Percentiles rank a stretch among this genome's conserved stretches.
Evolutionary conservation across 2,329 filamentous ascomycete genomes (phyloP).

Genomic region (Tothia fuscella): DNA sequence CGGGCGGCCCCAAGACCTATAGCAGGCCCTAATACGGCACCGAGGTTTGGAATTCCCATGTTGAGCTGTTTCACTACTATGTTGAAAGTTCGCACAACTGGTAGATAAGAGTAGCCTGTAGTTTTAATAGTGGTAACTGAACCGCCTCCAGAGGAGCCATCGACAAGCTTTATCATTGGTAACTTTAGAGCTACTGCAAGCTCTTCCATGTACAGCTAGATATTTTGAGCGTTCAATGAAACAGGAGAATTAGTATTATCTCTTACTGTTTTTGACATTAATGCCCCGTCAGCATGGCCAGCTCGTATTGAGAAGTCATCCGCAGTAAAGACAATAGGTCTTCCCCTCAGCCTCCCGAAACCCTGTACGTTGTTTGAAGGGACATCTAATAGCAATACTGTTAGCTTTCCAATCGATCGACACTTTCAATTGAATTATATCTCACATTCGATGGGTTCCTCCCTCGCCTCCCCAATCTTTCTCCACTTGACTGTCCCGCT

Average conservation of each 20-base stretch:
- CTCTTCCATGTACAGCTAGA: constrained; percentile 50
- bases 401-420: neutral
- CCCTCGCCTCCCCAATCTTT: constrained; percentile 30
- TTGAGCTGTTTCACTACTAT: constrained; percentile 47
- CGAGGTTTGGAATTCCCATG: constrained; percentile 51
- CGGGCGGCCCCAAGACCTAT: constrained; percentile 52
- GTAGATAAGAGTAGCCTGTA: constrained; percentile 47
- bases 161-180: constrained; percentile 52
- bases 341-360: constrained; percentile 39
- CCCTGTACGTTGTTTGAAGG: constrained; percentile 53
- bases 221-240: neutral
- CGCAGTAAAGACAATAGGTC: constrained; percentile 48
- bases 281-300: constrained; percentile 51
- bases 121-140: constrained; percentile 47
- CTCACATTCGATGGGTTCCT: constrained; percentile 38
- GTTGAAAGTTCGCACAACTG: constrained; percentile 41
- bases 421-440: no score
- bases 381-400: constrained; percentile 15
- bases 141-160: constrained; percentile 51
- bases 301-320: constrained; percentile 53
- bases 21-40: constrained; percentile 50
- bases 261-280: constrained; percentile 47
- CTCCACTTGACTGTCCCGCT: constrained; percentile 49
- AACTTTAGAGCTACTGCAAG: constrained; percentile 44
- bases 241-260: constrained; percentile 13